Evolutionary conservation across 106 monocot species (phyloP).

Genomic region (Phalaenopsis equestris): DNA sequence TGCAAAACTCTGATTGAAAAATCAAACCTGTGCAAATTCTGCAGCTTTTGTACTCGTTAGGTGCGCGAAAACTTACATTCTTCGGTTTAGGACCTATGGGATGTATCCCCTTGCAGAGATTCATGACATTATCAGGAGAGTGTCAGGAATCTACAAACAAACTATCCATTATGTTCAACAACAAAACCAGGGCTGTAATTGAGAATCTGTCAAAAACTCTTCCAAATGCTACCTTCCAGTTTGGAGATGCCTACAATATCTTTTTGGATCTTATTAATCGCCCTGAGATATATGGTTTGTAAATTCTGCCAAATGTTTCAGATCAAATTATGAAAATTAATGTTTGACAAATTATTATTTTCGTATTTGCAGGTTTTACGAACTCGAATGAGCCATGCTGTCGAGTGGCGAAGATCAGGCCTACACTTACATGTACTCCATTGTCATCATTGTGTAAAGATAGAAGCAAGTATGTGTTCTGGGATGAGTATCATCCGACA

Average conservation of each 20-base stretch:
- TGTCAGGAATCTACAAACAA: conserved; percentile 78
- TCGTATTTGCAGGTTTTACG: conserved; percentile 44
- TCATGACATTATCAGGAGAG: conserved; percentile 41
- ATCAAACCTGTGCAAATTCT: not conserved
- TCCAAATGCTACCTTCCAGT: conserved; percentile 58
- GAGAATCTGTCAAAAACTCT: conserved; percentile 38
- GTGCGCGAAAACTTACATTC: conserved; percentile 62
- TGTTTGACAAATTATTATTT: not conserved
- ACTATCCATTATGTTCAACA: conserved; percentile 62
- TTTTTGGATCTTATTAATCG: conserved; percentile 67
- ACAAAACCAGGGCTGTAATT: conserved; percentile 25
- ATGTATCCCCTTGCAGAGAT: conserved; percentile 84
- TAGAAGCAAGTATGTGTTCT: conserved; percentile 87
- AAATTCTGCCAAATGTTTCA: not conserved
- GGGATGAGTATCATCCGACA: conserved; percentile 98
- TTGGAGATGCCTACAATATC: conserved; percentile 69
- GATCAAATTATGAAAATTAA: not conserved
- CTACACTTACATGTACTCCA: conserved; percentile 80
- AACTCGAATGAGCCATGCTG: conserved; percentile 76
- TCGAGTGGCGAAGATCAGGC: conserved; percentile 57
- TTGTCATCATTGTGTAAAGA: conserved; percentile 71
- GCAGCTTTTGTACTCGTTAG: conserved; percentile 50
- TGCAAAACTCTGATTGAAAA: not conserved
- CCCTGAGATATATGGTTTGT: conserved; percentile 52
- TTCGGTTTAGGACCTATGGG: conserved; percentile 96